Evolutionary conservation across 441 rosid species (phyloP).

Genomic region (Aquilaria agallochum): DNA sequence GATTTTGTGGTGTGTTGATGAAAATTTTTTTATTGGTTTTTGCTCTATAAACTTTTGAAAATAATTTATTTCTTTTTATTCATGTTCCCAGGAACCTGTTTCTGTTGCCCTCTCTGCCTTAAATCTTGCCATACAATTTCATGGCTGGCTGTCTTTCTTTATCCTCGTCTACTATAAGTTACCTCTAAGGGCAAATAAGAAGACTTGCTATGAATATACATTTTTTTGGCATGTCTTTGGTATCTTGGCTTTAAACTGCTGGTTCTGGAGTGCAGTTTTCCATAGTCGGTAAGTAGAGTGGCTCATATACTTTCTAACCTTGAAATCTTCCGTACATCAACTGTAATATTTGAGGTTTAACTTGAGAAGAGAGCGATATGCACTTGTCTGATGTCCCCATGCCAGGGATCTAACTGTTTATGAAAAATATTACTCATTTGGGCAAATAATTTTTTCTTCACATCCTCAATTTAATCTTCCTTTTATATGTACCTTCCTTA

Average conservation of each 20-base stretch:
- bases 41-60: not conserved
- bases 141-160: conserved; percentile 69
- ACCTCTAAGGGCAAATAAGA: conserved; percentile 47
- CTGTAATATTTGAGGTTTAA: not conserved
- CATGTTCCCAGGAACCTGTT: conserved; percentile 47
- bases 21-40: no score
- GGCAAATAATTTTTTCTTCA: no score
- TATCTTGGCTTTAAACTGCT: conserved; percentile 49
- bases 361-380: not conserved
- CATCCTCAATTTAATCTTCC: no score
- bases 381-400: no score
- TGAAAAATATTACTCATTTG: no score
- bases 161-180: conserved; percentile 57
- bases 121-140: conserved; percentile 60
- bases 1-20: not conserved
- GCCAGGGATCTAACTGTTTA: no score
- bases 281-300: conserved; percentile 48
- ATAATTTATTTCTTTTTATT: not conserved
- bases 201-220: conserved; percentile 54
- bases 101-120: conserved; percentile 61
- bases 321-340: not conserved
- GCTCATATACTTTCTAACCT: conserved; percentile 6
- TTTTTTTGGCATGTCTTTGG: conserved; percentile 52
- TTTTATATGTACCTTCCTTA: no score
- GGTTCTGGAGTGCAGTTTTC: conserved; percentile 62